Percentiles rank a stretch among this genome's conserved stretches.
Conservation (phyloP, 192 early-diverging fungal species). For the Coemansia javaensis region DNA sequence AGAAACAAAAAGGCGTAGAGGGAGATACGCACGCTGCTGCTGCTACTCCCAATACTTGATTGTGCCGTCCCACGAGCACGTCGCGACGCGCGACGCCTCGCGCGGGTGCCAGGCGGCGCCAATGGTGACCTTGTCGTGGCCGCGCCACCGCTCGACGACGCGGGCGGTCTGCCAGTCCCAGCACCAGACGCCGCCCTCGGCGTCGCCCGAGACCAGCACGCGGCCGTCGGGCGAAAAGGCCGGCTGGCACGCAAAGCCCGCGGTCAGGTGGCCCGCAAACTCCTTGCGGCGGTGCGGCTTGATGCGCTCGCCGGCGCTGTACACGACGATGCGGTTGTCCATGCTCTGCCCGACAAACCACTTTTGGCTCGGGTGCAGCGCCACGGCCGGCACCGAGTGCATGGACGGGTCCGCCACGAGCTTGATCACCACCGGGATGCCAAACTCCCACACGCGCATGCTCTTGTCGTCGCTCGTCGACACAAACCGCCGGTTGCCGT, state of each 20-base stretch:
- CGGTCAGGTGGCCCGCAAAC: slow-evolving; percentile 89
- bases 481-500: slow-evolving; percentile 89
- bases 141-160: slow-evolving; percentile 81
- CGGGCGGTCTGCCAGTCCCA: slow-evolving; percentile 97
- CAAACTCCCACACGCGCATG: slow-evolving; percentile 95
- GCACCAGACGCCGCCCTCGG: slow-evolving; percentile 87
- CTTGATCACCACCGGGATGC: slow-evolving; percentile 98
- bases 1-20: neutral
- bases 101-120: slow-evolving; percentile 94
- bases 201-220: slow-evolving; percentile 84
- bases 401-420: slow-evolving; percentile 93
- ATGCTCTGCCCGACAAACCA: slow-evolving; percentile 92
- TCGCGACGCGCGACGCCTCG: slow-evolving; percentile 85
- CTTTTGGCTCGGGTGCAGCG: slow-evolving; percentile 82
- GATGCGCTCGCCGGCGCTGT: slow-evolving; percentile 81
- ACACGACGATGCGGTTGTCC: slow-evolving; percentile 94
- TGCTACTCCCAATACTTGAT: slow-evolving; percentile 82
- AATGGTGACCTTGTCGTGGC: slow-evolving; percentile 88
- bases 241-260: slow-evolving; percentile 95
- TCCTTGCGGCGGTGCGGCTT: slow-evolving; percentile 83
- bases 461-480: slow-evolving; percentile 97
- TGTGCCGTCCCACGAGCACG: slow-evolving; percentile 91
- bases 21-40: neutral
- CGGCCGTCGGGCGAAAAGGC: slow-evolving; percentile 87
- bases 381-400: slow-evolving; percentile 93